Evolutionary conservation across 768 basidiomycete genomes (phyloP).

Genomic region (Mycena sanguinolenta): DNA sequence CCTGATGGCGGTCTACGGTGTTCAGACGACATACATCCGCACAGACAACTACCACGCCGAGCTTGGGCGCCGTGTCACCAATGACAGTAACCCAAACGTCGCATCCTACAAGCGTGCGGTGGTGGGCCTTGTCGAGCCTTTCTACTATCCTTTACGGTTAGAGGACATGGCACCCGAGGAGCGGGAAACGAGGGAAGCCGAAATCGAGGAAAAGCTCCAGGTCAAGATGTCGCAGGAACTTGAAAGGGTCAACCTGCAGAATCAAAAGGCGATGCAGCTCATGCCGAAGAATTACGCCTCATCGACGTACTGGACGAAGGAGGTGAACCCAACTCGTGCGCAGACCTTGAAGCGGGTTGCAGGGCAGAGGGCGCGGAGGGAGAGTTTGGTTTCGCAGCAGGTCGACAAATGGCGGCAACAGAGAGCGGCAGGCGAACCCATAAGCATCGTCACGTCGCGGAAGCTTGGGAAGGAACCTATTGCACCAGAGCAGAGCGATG

Average conservation of each 20-base stretch:
- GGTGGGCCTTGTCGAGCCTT: conserved; percentile 92
- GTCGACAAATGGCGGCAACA: conserved; percentile 33
- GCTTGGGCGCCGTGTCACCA: conserved; percentile 48
- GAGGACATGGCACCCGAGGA: conserved; percentile 81
- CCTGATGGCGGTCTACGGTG: conserved; percentile 86
- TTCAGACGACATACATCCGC: conserved; percentile 92
- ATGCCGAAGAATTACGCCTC: conserved; percentile 45
- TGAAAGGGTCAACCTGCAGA: conserved; percentile 52
- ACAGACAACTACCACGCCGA: conserved; percentile 91
- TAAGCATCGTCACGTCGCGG: neutral
- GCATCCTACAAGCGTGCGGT: conserved; percentile 88
- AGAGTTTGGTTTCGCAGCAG: conserved; percentile 22
- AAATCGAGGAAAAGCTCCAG: conserved; percentile 74
- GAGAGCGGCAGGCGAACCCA: conserved; percentile 28
- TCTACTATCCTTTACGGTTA: conserved; percentile 88
- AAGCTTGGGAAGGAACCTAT: neutral
- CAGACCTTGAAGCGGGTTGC: conserved; percentile 33
- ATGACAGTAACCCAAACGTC: conserved; percentile 52
- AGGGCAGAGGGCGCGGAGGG: conserved; percentile 25
- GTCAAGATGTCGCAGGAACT: conserved; percentile 53
- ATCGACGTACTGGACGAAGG: conserved; percentile 29
- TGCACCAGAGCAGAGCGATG: conserved; percentile 7
- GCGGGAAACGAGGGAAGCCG: conserved; percentile 67
- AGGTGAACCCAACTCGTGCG: conserved; percentile 31
- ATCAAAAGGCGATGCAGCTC: conserved; percentile 53